Conservation (phyloP, 1,284 basidiomycete genomes). For the Taiwanofungus camphoratus region DNA sequence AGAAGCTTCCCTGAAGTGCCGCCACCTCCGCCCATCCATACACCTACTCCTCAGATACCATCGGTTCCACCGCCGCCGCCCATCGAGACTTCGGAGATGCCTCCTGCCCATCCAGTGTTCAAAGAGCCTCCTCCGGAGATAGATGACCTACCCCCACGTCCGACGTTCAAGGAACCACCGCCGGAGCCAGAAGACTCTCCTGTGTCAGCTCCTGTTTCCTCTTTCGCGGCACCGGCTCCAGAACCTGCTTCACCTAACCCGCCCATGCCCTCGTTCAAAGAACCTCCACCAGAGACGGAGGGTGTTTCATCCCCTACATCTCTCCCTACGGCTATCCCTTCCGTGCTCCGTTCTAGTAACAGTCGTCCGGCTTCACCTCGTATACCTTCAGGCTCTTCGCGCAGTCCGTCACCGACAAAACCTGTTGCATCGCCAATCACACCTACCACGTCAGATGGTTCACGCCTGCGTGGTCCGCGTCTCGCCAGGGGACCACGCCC, state of each 20-base stretch:
- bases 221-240: slow-evolving; percentile 26
- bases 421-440: slow-evolving; percentile 28
- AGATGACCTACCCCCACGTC: slow-evolving; percentile 39
- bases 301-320: slow-evolving; percentile 25
- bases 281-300: slow-evolving; percentile 26
- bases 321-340: slow-evolving; percentile 38
- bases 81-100: background rate
- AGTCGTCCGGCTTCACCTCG: slow-evolving; percentile 28
- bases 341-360: slow-evolving; percentile 33
- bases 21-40: slow-evolving; percentile 29
- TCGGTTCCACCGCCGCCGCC: slow-evolving; percentile 11
- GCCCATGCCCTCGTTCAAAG: slow-evolving; percentile 19
- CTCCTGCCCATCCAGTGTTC: slow-evolving; percentile 26
- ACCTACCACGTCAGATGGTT: slow-evolving; percentile 39
- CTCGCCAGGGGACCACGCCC: slow-evolving; percentile 39
- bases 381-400: slow-evolving; percentile 26
- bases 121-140: slow-evolving; percentile 35
- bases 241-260: slow-evolving; percentile 20
- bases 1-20: slow-evolving; percentile 21
- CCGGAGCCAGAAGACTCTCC: slow-evolving; percentile 30
- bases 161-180: slow-evolving; percentile 45
- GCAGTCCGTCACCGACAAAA: slow-evolving; percentile 35
- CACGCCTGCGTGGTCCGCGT: slow-evolving; percentile 48
- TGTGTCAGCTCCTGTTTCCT: slow-evolving; percentile 28
- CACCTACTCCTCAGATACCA: slow-evolving; percentile 13